Evolutionary conservation across 352 stramenopile genomes (phyloP), one percentile per base, ranked within the genome.

Genomic region (Phytopythium litorale): DNA sequence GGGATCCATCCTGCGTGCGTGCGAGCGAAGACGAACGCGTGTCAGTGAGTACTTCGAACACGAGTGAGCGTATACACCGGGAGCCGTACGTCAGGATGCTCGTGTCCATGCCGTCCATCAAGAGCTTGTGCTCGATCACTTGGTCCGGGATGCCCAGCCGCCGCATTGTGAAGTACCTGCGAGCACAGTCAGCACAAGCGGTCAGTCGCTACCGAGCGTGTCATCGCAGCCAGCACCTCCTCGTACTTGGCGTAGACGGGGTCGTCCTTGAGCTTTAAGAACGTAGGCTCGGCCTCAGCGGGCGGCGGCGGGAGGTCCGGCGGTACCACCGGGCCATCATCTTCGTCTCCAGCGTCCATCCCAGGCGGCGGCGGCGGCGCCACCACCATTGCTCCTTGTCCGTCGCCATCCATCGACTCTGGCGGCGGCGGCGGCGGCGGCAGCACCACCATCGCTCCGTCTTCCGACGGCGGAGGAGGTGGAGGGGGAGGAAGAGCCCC

Each of bases 241-340:
- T 40, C 35, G 58, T 71, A 87, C 78, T 89, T 92, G 60, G 82
- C 84, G 53, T 90, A 94, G 12, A 81, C 45, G 12, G 83, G 83
- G 48, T 94, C 86, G 56, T 94, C 81, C 63, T 94, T 94, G 56
- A 94, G 71, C 63, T 94, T 94, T 51, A 94, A 71, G 46, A 92
- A 60, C 11, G 71, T 33, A 45, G 73, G 65, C 35, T 59, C 67
- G 38, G 69, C 59, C 55, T 61, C 64, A 28, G 19, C 19, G 18
- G n/a, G 7, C 58, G 60, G 56, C 19, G 33, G 43, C 45, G 43
- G 56, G 0, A 60, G 18, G 28, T 56, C 50, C 4, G 28, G 18
- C 37, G 37, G 43, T 12, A 43, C 21, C 16, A 58, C 40, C 19
- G 55, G 52, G 60, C 67, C 63, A 63, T 55, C 50, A 62, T 63